Evolutionary conservation across 2,329 filamentous ascomycete species (phyloP).

Genomic region (Verticillium longisporum): DNA sequence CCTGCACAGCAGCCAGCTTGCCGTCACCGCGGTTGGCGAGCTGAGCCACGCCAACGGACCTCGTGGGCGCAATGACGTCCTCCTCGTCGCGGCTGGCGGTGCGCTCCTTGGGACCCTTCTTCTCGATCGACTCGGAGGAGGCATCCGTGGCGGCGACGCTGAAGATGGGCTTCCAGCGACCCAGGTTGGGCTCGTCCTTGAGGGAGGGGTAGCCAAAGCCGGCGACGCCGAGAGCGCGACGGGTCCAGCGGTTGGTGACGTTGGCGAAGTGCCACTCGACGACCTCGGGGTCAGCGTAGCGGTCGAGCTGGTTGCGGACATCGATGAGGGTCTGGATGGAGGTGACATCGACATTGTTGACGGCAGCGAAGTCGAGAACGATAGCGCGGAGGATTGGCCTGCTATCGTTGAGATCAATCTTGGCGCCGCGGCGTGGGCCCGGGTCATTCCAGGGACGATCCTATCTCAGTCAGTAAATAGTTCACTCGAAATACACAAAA

Average conservation of each 20-base stretch:
- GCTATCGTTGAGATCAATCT: conserved; percentile 21
- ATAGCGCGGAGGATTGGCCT: conserved; percentile 45
- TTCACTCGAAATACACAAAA: not conserved
- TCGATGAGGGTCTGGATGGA: conserved; percentile 51
- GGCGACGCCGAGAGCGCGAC: conserved; percentile 45
- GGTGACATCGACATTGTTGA: conserved; percentile 52
- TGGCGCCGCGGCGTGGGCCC: conserved; percentile 27
- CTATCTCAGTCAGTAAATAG: conserved; percentile 5
- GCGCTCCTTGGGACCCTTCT: conserved; percentile 2
- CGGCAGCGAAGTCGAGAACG: conserved; percentile 50
- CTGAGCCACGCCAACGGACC: conserved; percentile 9
- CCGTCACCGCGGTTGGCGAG: conserved; percentile 11
- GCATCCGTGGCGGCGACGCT: conserved; percentile 20
- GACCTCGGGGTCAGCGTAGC: conserved; percentile 38
- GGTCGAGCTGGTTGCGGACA: conserved; percentile 45
- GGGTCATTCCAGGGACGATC: conserved; percentile 52
- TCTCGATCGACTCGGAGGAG: not conserved
- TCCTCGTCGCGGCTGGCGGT: conserved; percentile 8
- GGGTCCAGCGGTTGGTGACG: conserved; percentile 49
- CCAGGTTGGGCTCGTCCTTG: conserved; percentile 17
- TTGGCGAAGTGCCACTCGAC: conserved; percentile 50
- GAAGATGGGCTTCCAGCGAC: conserved; percentile 25
- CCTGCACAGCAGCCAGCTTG: conserved; percentile 30
- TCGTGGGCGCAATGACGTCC: conserved; percentile 5
- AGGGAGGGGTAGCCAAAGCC: conserved; percentile 44